Evolutionary conservation across 306 rosid genomes (phyloP), one percentile per base, ranked within the genome.

Genomic region (Pyrus pyrifolia): DNA sequence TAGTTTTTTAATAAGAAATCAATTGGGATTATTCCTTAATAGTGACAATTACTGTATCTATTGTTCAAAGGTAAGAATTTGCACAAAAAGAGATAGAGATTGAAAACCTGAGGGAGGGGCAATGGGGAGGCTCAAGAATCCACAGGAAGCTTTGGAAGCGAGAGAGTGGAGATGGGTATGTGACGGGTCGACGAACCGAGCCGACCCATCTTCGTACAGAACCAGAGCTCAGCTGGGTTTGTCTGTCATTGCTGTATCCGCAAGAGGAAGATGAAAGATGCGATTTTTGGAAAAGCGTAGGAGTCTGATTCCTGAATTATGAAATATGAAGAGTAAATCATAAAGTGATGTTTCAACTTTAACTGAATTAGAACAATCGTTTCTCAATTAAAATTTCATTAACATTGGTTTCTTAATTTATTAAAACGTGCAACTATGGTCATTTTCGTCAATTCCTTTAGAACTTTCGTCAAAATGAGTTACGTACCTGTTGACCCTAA

Each of bases 151-250:
- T 21, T 78, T 52, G 70, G 90, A 88, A 1, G 89, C 87, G 73
- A 96, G 92, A 73, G 93, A 73, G 75, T 92, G 93, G 75, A 96
- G 86, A 73, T 89, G 85, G 60, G 79, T 40, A 52, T 89, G 88
- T 4, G 92, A 84, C 35, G 87, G 85, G 55, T 82, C 78, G 67
- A 88, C 35, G 67, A 78, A 89, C 62, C 86, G 90, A 58, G 89
- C 86, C 81, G 88, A 82, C 62, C 96, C 98, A 70, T 96, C 93
- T 23, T 91, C 97, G 78, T 84, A 85, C 70, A 96, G 10, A 6
- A 92, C 81, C 82, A 96, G 67, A 46, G 97, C 89, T 81, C 97
- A 88, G 87, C 98, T 89, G 66, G 98, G 90, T 63, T 89, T 92
- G 77, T 91, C 97, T 65, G 97, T 97, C 98, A 96, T 95, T 71